These are phyloP conservation scores for Candida oleophila DNA, from an alignment of 805 yeast species.

Conservation along the genomic window DNA sequence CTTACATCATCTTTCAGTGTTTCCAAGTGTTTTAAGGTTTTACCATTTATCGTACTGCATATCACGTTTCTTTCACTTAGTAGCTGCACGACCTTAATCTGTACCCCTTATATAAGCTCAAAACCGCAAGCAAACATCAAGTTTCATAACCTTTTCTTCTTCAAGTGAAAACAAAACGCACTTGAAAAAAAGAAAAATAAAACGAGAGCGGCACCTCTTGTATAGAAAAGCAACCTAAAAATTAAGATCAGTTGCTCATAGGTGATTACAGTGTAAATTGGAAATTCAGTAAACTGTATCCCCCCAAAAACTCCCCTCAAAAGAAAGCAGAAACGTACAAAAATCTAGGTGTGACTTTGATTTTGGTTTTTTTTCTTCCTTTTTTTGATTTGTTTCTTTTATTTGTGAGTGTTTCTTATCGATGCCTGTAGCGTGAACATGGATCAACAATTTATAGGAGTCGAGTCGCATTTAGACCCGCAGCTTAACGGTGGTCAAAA, in stretches of 20 bases:
- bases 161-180: neutral
- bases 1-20: no score
- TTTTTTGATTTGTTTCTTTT: neutral
- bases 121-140: slow-evolving; percentile 3
- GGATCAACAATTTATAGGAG: slow-evolving; percentile 18
- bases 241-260: neutral
- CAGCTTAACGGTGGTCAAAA: slow-evolving; percentile 12
- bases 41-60: no score
- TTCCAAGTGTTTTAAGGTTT: no score
- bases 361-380: neutral
- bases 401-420: neutral
- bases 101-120: slow-evolving; percentile 5
- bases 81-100: slow-evolving; percentile 1
- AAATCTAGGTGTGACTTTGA: neutral
- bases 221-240: neutral
- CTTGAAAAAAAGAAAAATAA: neutral
- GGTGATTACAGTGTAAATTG: neutral
- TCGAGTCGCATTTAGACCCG: slow-evolving; percentile 16
- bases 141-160: slow-evolving; percentile 2
- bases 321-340: neutral
- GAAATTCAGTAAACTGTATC: no score
- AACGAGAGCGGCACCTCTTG: neutral
- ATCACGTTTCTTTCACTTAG: neutral
- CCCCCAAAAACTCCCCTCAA: no score
- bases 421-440: neutral